These are phyloP conservation scores for Hymenoscyphus scutula DNA, from an alignment of 2,329 filamentous ascomycete species.

Conservation along the genomic window DNA sequence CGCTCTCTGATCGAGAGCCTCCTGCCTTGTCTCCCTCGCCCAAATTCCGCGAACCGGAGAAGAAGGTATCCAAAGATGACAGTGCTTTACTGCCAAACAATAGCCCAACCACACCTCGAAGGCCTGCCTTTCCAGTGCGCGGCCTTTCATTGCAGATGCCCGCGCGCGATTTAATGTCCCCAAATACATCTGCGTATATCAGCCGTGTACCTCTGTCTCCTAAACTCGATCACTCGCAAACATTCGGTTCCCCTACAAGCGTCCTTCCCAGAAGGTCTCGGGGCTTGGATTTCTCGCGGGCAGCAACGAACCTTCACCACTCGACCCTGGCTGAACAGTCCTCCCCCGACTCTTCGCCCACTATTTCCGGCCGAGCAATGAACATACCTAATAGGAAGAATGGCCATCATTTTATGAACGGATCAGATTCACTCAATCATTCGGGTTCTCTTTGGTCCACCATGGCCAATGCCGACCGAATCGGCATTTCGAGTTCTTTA, in stretches of 20 bases:
- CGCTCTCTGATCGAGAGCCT: slow-evolving; percentile 33
- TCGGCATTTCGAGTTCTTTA: slow-evolving; percentile 70
- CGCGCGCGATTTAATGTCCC: slow-evolving; percentile 45
- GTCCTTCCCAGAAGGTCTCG: slow-evolving; percentile 85
- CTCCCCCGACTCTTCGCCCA: slow-evolving; percentile 87
- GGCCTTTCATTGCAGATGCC: slow-evolving; percentile 72
- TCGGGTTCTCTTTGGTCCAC: slow-evolving; percentile 66
- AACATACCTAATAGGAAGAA: slow-evolving; percentile 56
- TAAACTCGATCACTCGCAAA: slow-evolving; percentile 79
- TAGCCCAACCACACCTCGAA: slow-evolving; percentile 68
- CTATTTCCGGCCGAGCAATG: slow-evolving; percentile 69
- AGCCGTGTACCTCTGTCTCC: slow-evolving; percentile 73
- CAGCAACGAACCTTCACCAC: slow-evolving; percentile 91
- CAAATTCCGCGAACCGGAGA: slow-evolving; percentile 36
- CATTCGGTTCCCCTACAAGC: slow-evolving; percentile 83
- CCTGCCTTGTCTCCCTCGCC: slow-evolving; percentile 35
- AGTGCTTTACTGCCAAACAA: slow-evolving; percentile 33
- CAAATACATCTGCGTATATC: slow-evolving; percentile 45
- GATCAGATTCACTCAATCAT: slow-evolving; percentile 62
- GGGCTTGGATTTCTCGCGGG: slow-evolving; percentile 88
- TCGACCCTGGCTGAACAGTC: slow-evolving; percentile 87
- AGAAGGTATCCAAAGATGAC: slow-evolving; percentile 35
- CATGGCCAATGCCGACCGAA: slow-evolving; percentile 66
- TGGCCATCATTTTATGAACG: slow-evolving; percentile 46
- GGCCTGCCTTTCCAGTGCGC: slow-evolving; percentile 59